phyloP scores from a whole-genome alignment of 2,329 filamentous ascomycete genomes.

The Pestalotiopsis sp. region DNA sequence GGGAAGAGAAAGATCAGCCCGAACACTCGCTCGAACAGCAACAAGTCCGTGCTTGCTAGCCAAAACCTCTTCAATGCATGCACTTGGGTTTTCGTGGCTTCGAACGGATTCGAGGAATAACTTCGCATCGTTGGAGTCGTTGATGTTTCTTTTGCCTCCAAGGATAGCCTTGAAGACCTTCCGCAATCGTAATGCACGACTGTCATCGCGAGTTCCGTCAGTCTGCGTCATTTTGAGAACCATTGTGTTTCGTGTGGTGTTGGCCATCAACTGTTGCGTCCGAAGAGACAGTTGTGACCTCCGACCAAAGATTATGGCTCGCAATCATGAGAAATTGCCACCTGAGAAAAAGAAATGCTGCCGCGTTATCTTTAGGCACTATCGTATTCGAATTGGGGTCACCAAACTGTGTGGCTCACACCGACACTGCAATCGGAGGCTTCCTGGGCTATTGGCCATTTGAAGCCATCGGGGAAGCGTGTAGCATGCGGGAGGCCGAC shows the following conservation, averaged over 20 bases:
- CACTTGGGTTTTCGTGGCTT: slow-evolving; percentile 20
- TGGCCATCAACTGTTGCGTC: not conserved
- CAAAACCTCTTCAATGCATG: slow-evolving; percentile 31
- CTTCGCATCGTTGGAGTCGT: slow-evolving; percentile 24
- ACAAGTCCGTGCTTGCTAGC: slow-evolving; percentile 27
- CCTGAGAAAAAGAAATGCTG: too few relatives aligned
- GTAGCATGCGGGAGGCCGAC: not conserved
- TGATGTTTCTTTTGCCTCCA: slow-evolving; percentile 25
- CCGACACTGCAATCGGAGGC: too few relatives aligned
- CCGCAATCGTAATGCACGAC: slow-evolving; percentile 6
- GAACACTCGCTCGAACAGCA: slow-evolving; percentile 26
- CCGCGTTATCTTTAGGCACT: too few relatives aligned
- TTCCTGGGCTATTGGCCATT: not conserved
- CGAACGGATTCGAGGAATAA: slow-evolving; percentile 34
- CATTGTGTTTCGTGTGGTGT: not conserved
- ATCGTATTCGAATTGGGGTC: too few relatives aligned
- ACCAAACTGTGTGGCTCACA: too few relatives aligned
- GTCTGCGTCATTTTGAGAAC: not conserved
- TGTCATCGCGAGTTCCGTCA: not conserved
- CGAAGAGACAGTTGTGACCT: not conserved
- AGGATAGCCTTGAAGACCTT: slow-evolving; percentile 25
- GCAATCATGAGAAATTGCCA: too few relatives aligned
- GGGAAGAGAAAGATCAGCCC: slow-evolving; percentile 24
- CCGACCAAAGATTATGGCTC: not conserved
- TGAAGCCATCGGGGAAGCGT: not conserved